A percentile compares a stretch with the other conserved stretches of the same genome.
These are phyloP conservation scores for Cercospora janseana DNA, from an alignment of 2,329 filamentous ascomycete species.

Conservation along the genomic window DNA sequence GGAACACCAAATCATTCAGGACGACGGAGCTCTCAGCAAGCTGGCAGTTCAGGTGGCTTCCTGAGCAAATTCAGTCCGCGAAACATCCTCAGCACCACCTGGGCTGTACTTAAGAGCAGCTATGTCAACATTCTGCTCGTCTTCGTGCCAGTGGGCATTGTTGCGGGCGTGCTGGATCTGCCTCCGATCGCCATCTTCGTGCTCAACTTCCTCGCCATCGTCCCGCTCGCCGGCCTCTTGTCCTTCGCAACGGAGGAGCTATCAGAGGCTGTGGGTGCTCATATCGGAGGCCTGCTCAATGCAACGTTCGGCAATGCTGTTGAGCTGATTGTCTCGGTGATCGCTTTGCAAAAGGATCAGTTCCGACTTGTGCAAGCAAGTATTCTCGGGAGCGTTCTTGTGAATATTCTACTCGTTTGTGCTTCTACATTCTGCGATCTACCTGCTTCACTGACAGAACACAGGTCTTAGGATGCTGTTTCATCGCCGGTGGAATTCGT, in stretches of 20 bases:
- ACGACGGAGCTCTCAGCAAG: background rate
- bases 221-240: slow-evolving; percentile 69
- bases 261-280: slow-evolving; percentile 67
- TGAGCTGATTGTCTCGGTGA: slow-evolving; percentile 82
- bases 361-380: slow-evolving; percentile 96
- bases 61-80: slow-evolving; percentile 9
- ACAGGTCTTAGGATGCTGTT: slow-evolving; percentile 49
- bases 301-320: slow-evolving; percentile 80
- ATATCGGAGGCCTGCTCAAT: slow-evolving; percentile 71
- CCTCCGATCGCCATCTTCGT: slow-evolving; percentile 66
- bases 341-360: slow-evolving; percentile 78
- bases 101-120: slow-evolving; percentile 44
- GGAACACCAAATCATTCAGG: background rate
- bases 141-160: slow-evolving; percentile 70
- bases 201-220: slow-evolving; percentile 77
- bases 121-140: slow-evolving; percentile 69
- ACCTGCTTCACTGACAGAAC: background rate
- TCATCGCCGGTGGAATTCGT: slow-evolving; percentile 49
- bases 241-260: slow-evolving; percentile 78
- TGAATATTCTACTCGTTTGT: slow-evolving; percentile 79
- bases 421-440: background rate
- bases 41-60: slow-evolving; percentile 2
- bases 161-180: slow-evolving; percentile 63
- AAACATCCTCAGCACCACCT: slow-evolving; percentile 7
- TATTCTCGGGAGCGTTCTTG: slow-evolving; percentile 93